Percentiles rank a stretch among this genome's conserved stretches.
These are phyloP conservation scores for Rhizopogon sp. DNA, from an alignment of 768 basidiomycete genomes.

Conservation along the genomic window DNA sequence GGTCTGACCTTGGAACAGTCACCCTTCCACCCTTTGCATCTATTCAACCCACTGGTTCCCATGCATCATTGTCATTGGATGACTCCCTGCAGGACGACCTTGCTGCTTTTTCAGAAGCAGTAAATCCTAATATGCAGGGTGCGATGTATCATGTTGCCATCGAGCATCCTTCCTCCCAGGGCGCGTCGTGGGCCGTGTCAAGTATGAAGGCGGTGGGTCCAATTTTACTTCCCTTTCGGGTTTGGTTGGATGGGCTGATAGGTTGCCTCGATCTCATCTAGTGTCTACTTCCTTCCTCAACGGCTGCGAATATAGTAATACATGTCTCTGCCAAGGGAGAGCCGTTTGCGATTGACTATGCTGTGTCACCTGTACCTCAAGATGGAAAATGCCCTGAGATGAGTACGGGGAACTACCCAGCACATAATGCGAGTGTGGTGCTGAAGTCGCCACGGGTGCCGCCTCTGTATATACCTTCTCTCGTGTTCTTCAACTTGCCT, in stretches of 20 bases:
- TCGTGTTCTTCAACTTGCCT: background rate
- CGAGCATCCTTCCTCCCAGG: constrained; percentile 37
- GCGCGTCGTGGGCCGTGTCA: constrained; percentile 28
- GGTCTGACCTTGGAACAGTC: constrained; percentile 22
- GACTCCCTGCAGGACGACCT: constrained; percentile 45
- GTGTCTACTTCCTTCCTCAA: constrained; percentile 62
- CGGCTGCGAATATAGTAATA: constrained; percentile 52
- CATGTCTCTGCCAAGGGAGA: constrained; percentile 41
- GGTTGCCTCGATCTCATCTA: constrained; percentile 21
- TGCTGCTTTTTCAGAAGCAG: constrained; percentile 33
- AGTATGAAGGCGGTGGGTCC: constrained; percentile 41
- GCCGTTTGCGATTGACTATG: constrained; percentile 71
- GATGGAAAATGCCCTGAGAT: constrained; percentile 58
- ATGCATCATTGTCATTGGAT: constrained; percentile 31
- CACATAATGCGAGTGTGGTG: constrained; percentile 49
- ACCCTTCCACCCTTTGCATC: constrained; percentile 23
- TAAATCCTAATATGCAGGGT: constrained; percentile 33
- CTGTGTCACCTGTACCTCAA: constrained; percentile 61
- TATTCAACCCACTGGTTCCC: constrained; percentile 29
- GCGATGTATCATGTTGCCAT: constrained; percentile 74
- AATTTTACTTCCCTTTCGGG: constrained; percentile 48
- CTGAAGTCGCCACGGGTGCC: constrained; percentile 43
- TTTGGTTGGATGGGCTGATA: constrained; percentile 15
- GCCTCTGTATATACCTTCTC: constrained; percentile 45
- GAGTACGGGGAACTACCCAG: constrained; percentile 20